These are phyloP conservation scores for Scedosporium aurantiacum DNA, from an alignment of 2,329 filamentous ascomycete species.

Conservation along the genomic window DNA sequence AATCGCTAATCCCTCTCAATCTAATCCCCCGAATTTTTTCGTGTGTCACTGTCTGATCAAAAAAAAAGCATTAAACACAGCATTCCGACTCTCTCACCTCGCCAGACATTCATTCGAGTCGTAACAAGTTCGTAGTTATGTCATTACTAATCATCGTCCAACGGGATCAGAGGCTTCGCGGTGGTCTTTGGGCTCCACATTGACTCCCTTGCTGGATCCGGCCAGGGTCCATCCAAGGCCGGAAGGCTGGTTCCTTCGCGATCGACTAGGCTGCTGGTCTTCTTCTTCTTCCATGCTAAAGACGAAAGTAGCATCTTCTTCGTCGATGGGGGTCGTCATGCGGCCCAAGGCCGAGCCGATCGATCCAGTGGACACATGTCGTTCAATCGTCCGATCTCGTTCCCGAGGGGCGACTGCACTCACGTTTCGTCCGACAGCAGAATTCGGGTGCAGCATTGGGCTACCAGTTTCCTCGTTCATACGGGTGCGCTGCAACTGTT, in stretches of 20 bases:
- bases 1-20: background rate
- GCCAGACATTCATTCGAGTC: background rate
- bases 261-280: conserved; percentile 34
- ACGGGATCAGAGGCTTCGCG: background rate
- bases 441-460: conserved; percentile 39
- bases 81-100: background rate
- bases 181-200: background rate
- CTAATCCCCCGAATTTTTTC: conserved; percentile 10
- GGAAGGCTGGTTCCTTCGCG: conserved; percentile 38
- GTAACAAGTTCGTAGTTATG: background rate
- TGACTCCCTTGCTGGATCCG: conserved; percentile 9
- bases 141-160: background rate
- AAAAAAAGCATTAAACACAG: background rate
- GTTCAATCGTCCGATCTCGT: conserved; percentile 34
- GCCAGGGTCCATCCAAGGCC: conserved; percentile 34
- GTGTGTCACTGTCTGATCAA: background rate
- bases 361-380: conserved; percentile 49
- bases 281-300: conserved; percentile 57
- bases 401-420: conserved; percentile 26
- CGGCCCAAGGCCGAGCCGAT: conserved; percentile 43
- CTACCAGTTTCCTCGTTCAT: conserved; percentile 37
- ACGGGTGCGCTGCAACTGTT: conserved; percentile 51
- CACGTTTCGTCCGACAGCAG: conserved; percentile 28
- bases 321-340: conserved; percentile 54
- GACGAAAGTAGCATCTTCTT: conserved; percentile 52